Evolutionary conservation across 345 rosid species (phyloP), one percentile per base, ranked within the genome.

Genomic region (Hirschfeldia incana): DNA sequence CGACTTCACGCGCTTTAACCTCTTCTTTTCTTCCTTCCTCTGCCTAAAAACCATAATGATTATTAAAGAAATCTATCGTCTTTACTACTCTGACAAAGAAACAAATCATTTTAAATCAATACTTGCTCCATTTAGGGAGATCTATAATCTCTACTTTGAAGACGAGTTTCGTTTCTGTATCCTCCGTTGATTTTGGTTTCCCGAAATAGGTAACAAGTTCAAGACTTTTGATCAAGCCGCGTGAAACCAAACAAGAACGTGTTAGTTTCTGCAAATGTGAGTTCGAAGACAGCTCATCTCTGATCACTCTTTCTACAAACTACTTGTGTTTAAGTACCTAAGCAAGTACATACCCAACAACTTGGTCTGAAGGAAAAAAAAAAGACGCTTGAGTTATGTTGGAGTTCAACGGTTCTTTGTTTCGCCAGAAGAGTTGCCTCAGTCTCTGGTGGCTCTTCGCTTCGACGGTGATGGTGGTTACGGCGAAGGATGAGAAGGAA

Each of bases 401-500:
- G 79, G 11, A 30, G 66, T 37, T 53, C 34, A 39, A 65, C 5
- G 27, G 60, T 49, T 72, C 44, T 80, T 26, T 74, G 59, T 46
- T 78, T 59, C 33, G 73, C 64, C 42, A 73, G 27, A n/a, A 75
- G 73, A 44, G 72, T 65, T 77, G 37, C 57, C 62, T 78, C 6
- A 28, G 51, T 26, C 69, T 77, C 6, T 80, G 60, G 77, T 75
- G 80, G 64, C 21, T 39, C n/a, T 36, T 77, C 4, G 57, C 17
- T 49, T 76, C 28, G 85, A 78, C 60, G 6, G 81, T 78, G 79
- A 80, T 85, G 8, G 81, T 78, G 77, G 82, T 85, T 49, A 33
- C 53, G 26, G 66, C 61, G 58, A 83, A 76, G 16, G 44, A 83
- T 26, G 85, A 58, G 53, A 67, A 55, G 75, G 49, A 78, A 62